Evolutionary conservation across 352 stramenopile species (phyloP).

Genomic region (Globisporangium echinulatum): DNA sequence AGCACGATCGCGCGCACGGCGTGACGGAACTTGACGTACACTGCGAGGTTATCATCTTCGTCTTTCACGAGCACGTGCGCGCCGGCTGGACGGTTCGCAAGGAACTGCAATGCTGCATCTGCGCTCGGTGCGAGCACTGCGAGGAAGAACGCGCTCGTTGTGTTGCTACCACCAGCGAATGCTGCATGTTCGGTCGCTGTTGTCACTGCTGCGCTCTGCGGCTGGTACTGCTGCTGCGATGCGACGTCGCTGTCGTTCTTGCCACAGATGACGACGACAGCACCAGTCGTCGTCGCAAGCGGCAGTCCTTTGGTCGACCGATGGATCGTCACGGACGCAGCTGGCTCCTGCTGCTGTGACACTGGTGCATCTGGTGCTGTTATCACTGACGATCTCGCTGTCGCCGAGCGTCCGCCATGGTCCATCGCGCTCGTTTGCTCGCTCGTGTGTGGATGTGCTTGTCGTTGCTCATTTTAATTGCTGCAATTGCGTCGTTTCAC

Average conservation of each 20-base stretch:
- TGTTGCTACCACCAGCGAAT: background rate
- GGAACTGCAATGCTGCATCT: slow-evolving; percentile 29
- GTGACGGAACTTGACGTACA: slow-evolving; percentile 57
- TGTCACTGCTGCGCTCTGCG: background rate
- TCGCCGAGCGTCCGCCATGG: background rate
- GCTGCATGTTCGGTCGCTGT: background rate
- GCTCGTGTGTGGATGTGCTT: background rate
- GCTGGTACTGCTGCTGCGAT: slow-evolving; percentile 4
- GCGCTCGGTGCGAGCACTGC: slow-evolving; percentile 39
- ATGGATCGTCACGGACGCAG: background rate
- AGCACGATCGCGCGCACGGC: slow-evolving; percentile 34
- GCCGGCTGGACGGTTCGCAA: slow-evolving; percentile 35
- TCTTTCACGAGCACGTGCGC: slow-evolving; percentile 44
- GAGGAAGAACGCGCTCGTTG: slow-evolving; percentile 24
- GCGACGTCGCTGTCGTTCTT: background rate
- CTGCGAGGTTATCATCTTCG: slow-evolving; percentile 26
- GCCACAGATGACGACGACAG: slow-evolving; percentile 4
- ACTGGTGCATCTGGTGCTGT: too few relatives aligned
- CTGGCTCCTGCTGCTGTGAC: background rate
- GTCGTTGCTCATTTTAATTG: too few relatives aligned
- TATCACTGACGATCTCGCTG: background rate
- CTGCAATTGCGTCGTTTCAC: too few relatives aligned
- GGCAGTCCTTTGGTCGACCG: slow-evolving; percentile 3
- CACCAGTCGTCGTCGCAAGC: slow-evolving; percentile 1
- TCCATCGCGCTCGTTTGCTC: background rate